Evolutionary conservation across 2,329 filamentous ascomycete genomes (phyloP).

Genomic region (Beauveria sp.): DNA sequence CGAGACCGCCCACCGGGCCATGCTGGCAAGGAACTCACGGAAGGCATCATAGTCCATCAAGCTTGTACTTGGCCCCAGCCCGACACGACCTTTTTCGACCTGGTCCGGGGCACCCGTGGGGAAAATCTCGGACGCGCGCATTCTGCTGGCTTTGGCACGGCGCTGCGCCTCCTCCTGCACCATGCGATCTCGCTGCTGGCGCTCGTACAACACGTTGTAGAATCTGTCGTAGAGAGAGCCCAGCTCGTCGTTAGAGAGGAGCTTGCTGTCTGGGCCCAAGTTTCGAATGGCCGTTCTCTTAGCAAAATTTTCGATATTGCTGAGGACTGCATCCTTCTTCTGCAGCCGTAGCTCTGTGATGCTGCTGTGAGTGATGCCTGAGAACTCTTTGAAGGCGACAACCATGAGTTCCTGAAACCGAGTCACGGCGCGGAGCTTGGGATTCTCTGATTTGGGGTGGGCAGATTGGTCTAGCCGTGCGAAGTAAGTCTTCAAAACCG

Average conservation of each 20-base stretch:
- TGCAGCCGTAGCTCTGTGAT: conserved; percentile 83
- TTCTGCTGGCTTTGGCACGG: conserved; percentile 51
- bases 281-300: conserved; percentile 96
- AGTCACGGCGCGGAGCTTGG: conserved; percentile 88
- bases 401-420: conserved; percentile 98
- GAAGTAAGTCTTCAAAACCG: conserved; percentile 91
- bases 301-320: conserved; percentile 94
- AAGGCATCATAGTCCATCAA: conserved; percentile 98
- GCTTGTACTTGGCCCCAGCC: conserved; percentile 79
- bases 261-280: conserved; percentile 90
- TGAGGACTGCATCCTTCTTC: conserved; percentile 89
- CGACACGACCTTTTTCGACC: conserved; percentile 78
- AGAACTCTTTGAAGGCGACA: conserved; percentile 96
- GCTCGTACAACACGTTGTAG: conserved; percentile 84
- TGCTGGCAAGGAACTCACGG: conserved; percentile 82
- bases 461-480: conserved; percentile 88
- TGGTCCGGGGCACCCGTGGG: conserved; percentile 35
- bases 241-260: conserved; percentile 76
- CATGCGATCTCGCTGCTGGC: conserved; percentile 73
- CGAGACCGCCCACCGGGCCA: conserved; percentile 87
- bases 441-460: conserved; percentile 90
- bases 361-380: conserved; percentile 86
- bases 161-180: conserved; percentile 69
- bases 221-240: conserved; percentile 90
- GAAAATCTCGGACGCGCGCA: conserved; percentile 31